phyloP scores from a whole-genome alignment of 371 early-diverging fungal genomes.

The Mortierella sp. region DNA sequence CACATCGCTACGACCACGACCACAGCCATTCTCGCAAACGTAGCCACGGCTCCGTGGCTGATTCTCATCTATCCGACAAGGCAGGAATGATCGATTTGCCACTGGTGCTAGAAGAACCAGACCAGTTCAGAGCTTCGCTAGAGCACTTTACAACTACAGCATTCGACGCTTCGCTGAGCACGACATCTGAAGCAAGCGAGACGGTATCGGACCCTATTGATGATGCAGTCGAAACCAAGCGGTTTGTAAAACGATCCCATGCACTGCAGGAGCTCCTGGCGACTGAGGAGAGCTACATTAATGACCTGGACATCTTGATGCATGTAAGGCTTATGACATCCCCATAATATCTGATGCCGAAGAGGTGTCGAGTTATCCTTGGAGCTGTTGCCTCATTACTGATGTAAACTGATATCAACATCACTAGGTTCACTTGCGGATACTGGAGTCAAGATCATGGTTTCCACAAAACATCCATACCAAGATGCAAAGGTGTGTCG shows the following conservation, averaged over 20 bases:
- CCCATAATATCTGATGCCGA: too few species aligned
- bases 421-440: constrained; percentile 27
- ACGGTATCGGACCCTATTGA: constrained; percentile 12
- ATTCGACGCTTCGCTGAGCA: background rate
- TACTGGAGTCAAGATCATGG: constrained; percentile 33
- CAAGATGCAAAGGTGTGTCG: constrained; percentile 20
- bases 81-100: too few species aligned
- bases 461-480: constrained; percentile 22
- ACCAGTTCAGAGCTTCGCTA: background rate
- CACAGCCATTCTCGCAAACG: too few species aligned
- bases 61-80: too few species aligned
- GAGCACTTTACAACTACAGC: background rate
- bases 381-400: too few species aligned
- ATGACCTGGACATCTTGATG: constrained; percentile 35
- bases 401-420: too few species aligned
- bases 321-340: constrained; percentile 20
- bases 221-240: constrained; percentile 34
- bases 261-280: constrained; percentile 36
- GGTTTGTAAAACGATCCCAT: constrained; percentile 40
- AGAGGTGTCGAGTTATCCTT: too few species aligned
- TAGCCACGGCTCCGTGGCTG: too few species aligned
- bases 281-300: constrained; percentile 43
- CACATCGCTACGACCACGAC: constrained; percentile 4
- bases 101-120: background rate
- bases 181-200: constrained; percentile 8